These are phyloP conservation scores for Chondrostereum purpureum DNA, from an alignment of 1,284 basidiomycete genomes.

Conservation along the genomic window DNA sequence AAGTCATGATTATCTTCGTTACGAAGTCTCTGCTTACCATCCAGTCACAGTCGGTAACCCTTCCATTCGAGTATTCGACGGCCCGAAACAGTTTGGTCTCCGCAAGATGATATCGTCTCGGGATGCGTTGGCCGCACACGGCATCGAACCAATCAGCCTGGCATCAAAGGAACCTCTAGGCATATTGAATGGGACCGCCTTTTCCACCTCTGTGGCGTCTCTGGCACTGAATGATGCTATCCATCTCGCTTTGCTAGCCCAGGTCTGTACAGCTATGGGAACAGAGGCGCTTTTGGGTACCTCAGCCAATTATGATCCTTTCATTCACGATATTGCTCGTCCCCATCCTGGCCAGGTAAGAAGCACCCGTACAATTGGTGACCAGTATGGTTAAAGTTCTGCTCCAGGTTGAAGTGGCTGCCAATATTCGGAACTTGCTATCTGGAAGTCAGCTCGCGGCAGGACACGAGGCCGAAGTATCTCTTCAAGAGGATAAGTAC, in stretches of 20 bases:
- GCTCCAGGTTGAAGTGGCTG: slow-evolving; percentile 58
- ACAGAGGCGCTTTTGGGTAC: slow-evolving; percentile 75
- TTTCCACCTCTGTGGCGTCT: slow-evolving; percentile 60
- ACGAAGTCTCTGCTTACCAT: neutral
- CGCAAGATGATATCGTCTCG: slow-evolving; percentile 53
- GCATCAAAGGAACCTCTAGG: slow-evolving; percentile 70
- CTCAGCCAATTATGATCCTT: slow-evolving; percentile 68
- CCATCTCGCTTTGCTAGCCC: slow-evolving; percentile 63
- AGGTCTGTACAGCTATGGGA: slow-evolving; percentile 82
- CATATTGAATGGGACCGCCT: slow-evolving; percentile 79
- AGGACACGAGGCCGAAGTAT: slow-evolving; percentile 53
- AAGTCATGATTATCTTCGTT: neutral
- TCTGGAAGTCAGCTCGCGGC: slow-evolving; percentile 66
- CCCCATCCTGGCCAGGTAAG: slow-evolving; percentile 79
- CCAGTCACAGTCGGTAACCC: slow-evolving; percentile 62
- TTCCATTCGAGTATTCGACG: slow-evolving; percentile 67
- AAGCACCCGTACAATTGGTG: too few species aligned
- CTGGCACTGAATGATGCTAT: slow-evolving; percentile 71
- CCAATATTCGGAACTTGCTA: slow-evolving; percentile 62
- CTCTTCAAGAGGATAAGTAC: slow-evolving; percentile 65
- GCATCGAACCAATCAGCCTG: slow-evolving; percentile 62
- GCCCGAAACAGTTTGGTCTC: slow-evolving; percentile 41
- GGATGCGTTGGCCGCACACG: slow-evolving; percentile 59
- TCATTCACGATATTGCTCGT: slow-evolving; percentile 71
- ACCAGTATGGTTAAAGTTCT: neutral